Percentiles rank a stretch among this genome's conserved stretches.
Evolutionary conservation across 2,329 filamentous ascomycete species (phyloP).

Genomic region (Triangularia verruculosa): DNA sequence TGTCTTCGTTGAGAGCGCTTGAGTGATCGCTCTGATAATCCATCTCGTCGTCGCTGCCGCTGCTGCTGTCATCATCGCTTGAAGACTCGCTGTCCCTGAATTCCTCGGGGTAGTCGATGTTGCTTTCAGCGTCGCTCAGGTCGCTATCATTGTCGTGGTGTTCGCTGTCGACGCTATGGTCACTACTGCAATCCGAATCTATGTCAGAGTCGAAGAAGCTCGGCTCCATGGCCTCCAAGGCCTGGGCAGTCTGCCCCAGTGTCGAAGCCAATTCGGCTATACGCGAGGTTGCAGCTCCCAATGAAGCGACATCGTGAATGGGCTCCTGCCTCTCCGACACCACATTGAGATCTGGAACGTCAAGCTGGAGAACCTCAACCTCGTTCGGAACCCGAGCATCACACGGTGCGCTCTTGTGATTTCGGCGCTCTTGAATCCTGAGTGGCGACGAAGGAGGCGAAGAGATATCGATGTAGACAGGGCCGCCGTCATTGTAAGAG

Average conservation of each 20-base stretch:
- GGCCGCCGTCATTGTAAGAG: background rate
- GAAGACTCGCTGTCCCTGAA: background rate
- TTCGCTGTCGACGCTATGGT: background rate
- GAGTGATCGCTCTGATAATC: background rate
- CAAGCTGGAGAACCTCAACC: background rate
- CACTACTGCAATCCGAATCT: background rate
- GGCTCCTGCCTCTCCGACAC: background rate
- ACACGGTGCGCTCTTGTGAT: slow-evolving; percentile 3
- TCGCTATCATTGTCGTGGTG: background rate
- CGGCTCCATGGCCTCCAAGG: background rate
- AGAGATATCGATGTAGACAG: slow-evolving; percentile 20
- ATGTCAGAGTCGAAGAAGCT: background rate
- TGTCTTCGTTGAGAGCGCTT: background rate
- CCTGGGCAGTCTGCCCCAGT: background rate
- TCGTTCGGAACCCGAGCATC: background rate
- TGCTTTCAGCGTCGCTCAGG: slow-evolving; percentile 1
- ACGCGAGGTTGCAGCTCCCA: background rate
- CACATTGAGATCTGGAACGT: background rate
- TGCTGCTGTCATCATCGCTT: background rate
- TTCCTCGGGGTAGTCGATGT: slow-evolving; percentile 1
- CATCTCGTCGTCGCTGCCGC: background rate
- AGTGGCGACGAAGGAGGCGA: slow-evolving; percentile 12
- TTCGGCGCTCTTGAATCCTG: background rate
- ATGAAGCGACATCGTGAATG: background rate
- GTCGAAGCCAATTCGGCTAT: background rate